Conservation (phyloP, 2,329 filamentous ascomycete species). For the Fusarium continuum region DNA sequence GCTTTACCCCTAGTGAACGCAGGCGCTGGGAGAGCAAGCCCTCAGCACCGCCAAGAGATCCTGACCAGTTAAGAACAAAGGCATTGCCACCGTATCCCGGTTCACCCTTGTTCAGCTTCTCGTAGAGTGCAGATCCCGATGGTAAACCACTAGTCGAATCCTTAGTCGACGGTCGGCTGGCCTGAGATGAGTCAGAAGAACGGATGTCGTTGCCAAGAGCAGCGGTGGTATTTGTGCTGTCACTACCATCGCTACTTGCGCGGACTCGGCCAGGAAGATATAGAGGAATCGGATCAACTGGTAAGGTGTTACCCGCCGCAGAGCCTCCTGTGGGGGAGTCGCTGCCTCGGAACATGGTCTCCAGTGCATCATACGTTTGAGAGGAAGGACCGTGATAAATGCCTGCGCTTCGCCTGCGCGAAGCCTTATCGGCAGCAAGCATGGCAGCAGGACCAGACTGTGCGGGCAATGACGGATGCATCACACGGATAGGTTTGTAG, state of each 20-base stretch:
- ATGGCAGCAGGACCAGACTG: slow-evolving; percentile 57
- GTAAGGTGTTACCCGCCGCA: slow-evolving; percentile 46
- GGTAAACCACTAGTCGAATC: slow-evolving; percentile 46
- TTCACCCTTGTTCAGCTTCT: slow-evolving; percentile 75
- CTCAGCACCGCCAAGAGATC: slow-evolving; percentile 59
- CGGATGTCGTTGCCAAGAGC: slow-evolving; percentile 31
- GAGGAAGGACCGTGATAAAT: slow-evolving; percentile 49
- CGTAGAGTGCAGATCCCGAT: slow-evolving; percentile 59
- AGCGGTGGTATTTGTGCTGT: slow-evolving; percentile 42
- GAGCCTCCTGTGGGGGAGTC: slow-evolving; percentile 28
- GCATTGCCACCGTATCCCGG: slow-evolving; percentile 68
- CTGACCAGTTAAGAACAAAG: slow-evolving; percentile 52
- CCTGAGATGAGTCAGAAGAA: slow-evolving; percentile 44
- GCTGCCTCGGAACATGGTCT: slow-evolving; percentile 35
- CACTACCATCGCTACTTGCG: slow-evolving; percentile 47
- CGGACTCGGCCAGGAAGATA: slow-evolving; percentile 49
- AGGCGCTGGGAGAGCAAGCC: slow-evolving; percentile 76
- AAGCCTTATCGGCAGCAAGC: slow-evolving; percentile 67
- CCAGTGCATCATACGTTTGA: slow-evolving; percentile 50
- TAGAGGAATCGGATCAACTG: slow-evolving; percentile 64
- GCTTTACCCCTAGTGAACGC: slow-evolving; percentile 66
- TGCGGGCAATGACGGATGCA: slow-evolving; percentile 53
- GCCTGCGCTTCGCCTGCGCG: slow-evolving; percentile 66
- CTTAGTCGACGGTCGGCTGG: slow-evolving; percentile 49
- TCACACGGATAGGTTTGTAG: slow-evolving; percentile 75